Evolutionary conservation across 768 basidiomycete species (phyloP).

Genomic region (Termitomyces sp.): DNA sequence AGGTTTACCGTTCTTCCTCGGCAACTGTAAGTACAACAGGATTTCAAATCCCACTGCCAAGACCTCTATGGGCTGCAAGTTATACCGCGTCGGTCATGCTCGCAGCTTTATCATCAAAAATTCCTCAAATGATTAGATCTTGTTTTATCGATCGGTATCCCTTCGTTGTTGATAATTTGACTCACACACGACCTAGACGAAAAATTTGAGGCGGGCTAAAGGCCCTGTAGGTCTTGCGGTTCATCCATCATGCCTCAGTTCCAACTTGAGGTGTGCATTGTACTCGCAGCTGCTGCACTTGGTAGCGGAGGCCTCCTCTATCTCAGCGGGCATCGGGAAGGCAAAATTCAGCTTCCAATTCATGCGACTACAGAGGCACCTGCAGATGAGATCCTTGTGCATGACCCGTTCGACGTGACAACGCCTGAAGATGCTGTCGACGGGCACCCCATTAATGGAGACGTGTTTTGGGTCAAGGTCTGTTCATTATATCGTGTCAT

Average conservation of each 20-base stretch:
- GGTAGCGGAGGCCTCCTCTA: constrained; percentile 42
- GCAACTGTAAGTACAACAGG: too few relatives aligned
- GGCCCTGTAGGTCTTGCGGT: neutral
- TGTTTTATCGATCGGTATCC: constrained; percentile 5
- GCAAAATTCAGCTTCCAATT: constrained; percentile 49
- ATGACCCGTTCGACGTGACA: constrained; percentile 70
- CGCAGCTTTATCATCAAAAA: constrained; percentile 5
- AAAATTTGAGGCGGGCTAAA: neutral
- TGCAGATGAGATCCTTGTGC: constrained; percentile 18
- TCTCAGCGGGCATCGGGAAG: constrained; percentile 37
- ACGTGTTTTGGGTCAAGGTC: constrained; percentile 57
- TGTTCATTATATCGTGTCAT: constrained; percentile 10
- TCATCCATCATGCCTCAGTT: constrained; percentile 49
- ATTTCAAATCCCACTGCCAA: too few relatives aligned
- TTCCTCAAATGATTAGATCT: neutral
- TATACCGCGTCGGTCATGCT: too few relatives aligned
- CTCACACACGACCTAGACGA: neutral
- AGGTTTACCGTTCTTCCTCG: too few relatives aligned
- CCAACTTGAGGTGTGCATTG: constrained; percentile 51
- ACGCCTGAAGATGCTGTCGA: constrained; percentile 66
- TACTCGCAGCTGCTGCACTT: constrained; percentile 38
- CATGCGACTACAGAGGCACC: constrained; percentile 14
- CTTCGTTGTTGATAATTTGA: neutral
- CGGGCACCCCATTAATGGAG: constrained; percentile 61
- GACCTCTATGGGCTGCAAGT: too few relatives aligned